A percentile compares a stretch with the other conserved stretches of the same genome.
phyloP scores from a whole-genome alignment of 192 early-diverging fungal genomes.

The Entomortierella lignicola region DNA sequence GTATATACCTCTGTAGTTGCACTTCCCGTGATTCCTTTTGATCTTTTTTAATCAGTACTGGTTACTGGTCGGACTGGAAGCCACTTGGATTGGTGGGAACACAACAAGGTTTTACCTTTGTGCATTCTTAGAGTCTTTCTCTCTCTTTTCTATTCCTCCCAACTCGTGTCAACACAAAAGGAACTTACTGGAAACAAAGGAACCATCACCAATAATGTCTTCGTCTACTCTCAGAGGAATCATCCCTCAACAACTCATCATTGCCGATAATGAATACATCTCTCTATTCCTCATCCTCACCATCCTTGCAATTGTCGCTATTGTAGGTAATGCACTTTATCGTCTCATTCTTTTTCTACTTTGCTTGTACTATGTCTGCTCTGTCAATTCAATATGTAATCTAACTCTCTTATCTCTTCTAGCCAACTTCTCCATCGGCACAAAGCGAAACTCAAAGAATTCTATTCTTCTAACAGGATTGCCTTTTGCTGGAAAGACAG shows the following conservation, averaged over 20 bases:
- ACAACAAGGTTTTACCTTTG: no score
- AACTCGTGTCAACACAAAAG: no score
- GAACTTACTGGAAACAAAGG: no score
- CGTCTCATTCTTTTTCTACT: no score
- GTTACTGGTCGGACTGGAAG: no score
- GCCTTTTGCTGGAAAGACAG: conserved; percentile 50
- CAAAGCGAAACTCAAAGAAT: conserved; percentile 47
- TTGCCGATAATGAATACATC: conserved; percentile 32
- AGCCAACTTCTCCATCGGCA: conserved; percentile 29
- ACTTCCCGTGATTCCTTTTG: no score
- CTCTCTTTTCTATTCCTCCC: neutral
- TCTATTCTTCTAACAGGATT: conserved; percentile 48
- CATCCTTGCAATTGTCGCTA: conserved; percentile 12
- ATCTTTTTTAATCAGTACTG: no score
- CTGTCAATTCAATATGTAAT: neutral
- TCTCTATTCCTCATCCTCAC: conserved; percentile 17
- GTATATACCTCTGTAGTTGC: no score
- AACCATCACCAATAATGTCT: neutral
- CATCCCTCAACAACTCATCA: conserved; percentile 42
- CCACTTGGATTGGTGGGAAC: no score
- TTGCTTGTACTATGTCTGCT: neutral
- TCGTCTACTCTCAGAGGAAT: conserved; percentile 13
- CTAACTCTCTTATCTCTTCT: neutral
- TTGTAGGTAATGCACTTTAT: no score
- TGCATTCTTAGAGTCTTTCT: neutral